Percentiles rank a stretch among this genome's conserved stretches.
These are phyloP conservation scores for Furcasterigmium sp. DNA, from an alignment of 2,329 filamentous ascomycete genomes.

Conservation along the genomic window DNA sequence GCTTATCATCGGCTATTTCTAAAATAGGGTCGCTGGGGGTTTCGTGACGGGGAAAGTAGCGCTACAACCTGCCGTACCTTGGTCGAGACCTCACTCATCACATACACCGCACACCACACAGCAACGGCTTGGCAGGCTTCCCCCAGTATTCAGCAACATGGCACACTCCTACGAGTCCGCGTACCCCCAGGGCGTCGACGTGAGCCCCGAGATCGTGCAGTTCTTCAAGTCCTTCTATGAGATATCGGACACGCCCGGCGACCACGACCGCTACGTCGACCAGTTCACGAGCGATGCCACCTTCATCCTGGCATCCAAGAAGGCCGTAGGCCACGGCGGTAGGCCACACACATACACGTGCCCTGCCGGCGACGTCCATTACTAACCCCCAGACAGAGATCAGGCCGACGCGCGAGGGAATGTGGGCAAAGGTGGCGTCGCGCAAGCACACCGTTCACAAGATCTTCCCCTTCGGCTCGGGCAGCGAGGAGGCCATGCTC, in stretches of 20 bases:
- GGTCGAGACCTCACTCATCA: no score
- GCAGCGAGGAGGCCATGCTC: conserved; percentile 23
- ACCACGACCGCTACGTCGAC: conserved; percentile 21
- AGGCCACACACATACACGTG: conserved; percentile 1
- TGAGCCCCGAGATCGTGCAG: conserved; percentile 15
- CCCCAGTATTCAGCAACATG: background rate
- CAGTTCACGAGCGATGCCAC: conserved; percentile 21
- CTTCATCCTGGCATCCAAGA: conserved; percentile 22
- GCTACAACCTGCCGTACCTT: no score
- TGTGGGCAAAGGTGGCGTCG: conserved; percentile 22
- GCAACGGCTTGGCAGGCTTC: no score
- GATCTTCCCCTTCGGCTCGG: conserved; percentile 21
- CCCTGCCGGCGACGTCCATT: background rate
- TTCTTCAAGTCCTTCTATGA: conserved; percentile 24
- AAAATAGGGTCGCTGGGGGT: no score
- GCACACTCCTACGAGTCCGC: conserved; percentile 11
- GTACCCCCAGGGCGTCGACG: conserved; percentile 11
- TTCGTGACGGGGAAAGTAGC: no score
- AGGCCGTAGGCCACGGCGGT: conserved; percentile 17
- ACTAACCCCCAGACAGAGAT: conserved; percentile 18
- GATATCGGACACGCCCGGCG: conserved; percentile 21
- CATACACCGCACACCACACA: no score
- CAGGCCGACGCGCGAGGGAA: conserved; percentile 17
- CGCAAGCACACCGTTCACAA: conserved; percentile 22
- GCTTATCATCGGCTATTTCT: no score